Conservation (phyloP, 169 alveolate species). For the Theileria luwenshuni region DNA sequence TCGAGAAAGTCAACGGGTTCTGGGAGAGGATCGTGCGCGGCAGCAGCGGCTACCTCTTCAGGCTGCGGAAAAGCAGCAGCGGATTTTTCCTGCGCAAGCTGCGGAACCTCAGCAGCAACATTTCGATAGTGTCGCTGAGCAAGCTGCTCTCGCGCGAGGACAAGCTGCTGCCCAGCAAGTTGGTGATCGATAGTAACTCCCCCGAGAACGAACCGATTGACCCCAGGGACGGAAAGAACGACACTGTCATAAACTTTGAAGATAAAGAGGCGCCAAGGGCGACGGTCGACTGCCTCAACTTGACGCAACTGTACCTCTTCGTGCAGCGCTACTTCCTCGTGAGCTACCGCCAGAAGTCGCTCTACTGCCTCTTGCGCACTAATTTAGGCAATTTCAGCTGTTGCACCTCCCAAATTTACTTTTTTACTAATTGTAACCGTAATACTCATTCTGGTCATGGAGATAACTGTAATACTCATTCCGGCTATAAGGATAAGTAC, state of each 20-base stretch:
- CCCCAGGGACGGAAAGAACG: too few species aligned
- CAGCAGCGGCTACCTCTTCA: neutral
- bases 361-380: slow-evolving; percentile 9
- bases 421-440: too few species aligned
- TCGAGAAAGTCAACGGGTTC: neutral
- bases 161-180: neutral
- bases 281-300: neutral
- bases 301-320: neutral
- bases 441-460: too few species aligned
- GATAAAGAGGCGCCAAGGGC: neutral
- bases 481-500: too few species aligned
- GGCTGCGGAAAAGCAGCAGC: neutral
- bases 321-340: neutral
- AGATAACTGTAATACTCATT: too few species aligned
- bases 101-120: neutral
- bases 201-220: neutral
- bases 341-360: neutral
- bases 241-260: neutral
- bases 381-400: too few species aligned
- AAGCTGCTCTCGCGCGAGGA: neutral
- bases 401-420: too few species aligned
- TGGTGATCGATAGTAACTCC: neutral
- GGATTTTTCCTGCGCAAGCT: neutral
- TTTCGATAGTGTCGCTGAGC: neutral
- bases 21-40: neutral